Base-by-base conservation (phyloP, 129 eudicot species). In the Heracleum sosnowskyi region DNA sequence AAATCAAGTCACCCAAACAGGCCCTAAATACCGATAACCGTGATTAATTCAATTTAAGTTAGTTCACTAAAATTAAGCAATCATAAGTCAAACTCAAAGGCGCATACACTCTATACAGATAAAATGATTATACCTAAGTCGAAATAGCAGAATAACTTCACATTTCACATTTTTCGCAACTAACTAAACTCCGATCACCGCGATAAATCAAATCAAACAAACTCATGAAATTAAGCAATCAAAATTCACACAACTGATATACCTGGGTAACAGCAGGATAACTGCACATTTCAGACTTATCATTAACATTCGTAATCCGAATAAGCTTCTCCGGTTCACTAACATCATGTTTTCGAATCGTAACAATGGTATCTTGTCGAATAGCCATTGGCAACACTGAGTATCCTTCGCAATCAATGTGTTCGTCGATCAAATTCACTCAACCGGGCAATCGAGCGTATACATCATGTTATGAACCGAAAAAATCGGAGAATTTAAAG, bases 371-470 rank as follows among this genome's bases (percentile, higher is more conserved):
- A 78, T 95, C 99, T 81, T 92, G 99, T 77, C 96, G 81, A 79
- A 95, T 95, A 3, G 99, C 99, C 99, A 95, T 95, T 13, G 99
- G 99, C 84, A 95, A 80, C 79, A 95, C 99, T 2, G 99, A 95
- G 83, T 95, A 95, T 2, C 99, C 99, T 81, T 95, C 99, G 77
- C 92, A 95, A 79, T 95, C 99, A 33, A 95, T 95, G 85, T 95
- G 99, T 81, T 95, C 99, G n/a, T 97, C 99, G n/a, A 95, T 95
- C 91, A 95, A 84, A 87, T 95, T 95, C 80, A 95, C 97, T 77
- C 99, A 84, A 79, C 99, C 98, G 76, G 98, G 98, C 57, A 97
- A 93, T 79, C 98, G 91, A 79, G 97, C 93, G 55, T 84, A 94
- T 55, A 91, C 28, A 41, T 91, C 79, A 60, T 97, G 98, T 46